A percentile compares a stretch with the other conserved stretches of the same genome.
These are phyloP conservation scores for Aspergillus nidulans DNA, from an alignment of 495 filamentous ascomycete genomes.

Conservation along the genomic window DNA sequence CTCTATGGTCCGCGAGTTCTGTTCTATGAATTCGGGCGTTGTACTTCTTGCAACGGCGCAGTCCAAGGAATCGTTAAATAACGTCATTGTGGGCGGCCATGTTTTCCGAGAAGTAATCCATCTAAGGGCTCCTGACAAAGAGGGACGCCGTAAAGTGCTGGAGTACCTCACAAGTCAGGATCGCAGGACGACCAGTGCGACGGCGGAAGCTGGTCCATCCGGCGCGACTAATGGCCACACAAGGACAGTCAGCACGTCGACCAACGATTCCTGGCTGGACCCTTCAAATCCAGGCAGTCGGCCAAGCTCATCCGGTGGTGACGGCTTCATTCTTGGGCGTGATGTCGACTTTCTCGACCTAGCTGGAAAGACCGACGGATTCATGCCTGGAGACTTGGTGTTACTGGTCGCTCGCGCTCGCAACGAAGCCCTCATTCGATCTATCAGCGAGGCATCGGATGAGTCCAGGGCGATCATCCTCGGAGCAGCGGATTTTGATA, in stretches of 20 bases:
- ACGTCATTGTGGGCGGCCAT: conserved; percentile 73
- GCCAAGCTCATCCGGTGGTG: conserved; percentile 45
- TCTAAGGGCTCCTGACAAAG: conserved; percentile 86
- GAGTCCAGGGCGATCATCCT: conserved; percentile 53
- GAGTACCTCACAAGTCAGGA: conserved; percentile 56
- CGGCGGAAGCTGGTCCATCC: conserved; percentile 27
- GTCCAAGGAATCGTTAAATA: conserved; percentile 82
- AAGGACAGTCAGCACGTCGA: conserved; percentile 34
- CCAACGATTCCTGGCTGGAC: conserved; percentile 67
- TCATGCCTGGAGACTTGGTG: conserved; percentile 92
- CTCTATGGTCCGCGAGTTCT: conserved; percentile 77
- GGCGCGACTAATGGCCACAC: conserved; percentile 32
- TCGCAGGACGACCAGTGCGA: conserved; percentile 7
- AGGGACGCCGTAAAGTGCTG: conserved; percentile 75
- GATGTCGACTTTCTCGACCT: conserved; percentile 90
- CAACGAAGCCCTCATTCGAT: conserved; percentile 84
- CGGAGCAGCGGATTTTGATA: conserved; percentile 67
- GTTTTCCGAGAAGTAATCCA: conserved; percentile 78
- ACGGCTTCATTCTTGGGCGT: conserved; percentile 63
- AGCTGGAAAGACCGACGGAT: conserved; percentile 89
- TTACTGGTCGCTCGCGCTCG: conserved; percentile 82
- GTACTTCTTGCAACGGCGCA: conserved; percentile 89
- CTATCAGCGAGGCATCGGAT: conserved; percentile 37
- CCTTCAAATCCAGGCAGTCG: conserved; percentile 48
- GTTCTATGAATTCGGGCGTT: conserved; percentile 67